These are phyloP conservation scores for Sphagnum tenellum DNA, from an alignment of 225 moss, liverwort and hornwort species.

Conservation along the genomic window DNA sequence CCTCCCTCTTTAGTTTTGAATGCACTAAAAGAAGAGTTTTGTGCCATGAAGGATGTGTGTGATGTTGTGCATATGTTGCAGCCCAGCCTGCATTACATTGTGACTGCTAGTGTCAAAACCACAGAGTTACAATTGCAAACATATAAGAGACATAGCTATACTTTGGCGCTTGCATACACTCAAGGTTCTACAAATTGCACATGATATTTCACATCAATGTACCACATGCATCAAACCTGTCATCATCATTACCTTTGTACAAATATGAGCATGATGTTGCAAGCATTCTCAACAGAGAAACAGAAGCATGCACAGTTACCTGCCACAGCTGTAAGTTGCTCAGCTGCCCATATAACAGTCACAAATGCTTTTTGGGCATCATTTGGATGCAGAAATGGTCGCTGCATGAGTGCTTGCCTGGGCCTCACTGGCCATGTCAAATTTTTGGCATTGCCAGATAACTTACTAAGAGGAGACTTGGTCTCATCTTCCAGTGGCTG, in stretches of 20 bases:
- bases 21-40: constrained; percentile 53
- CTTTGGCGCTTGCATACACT: too few species aligned
- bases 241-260: too few species aligned
- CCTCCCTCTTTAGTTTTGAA: constrained; percentile 18
- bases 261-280: too few species aligned
- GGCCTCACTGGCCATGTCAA: constrained; percentile 43
- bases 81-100: constrained; percentile 35
- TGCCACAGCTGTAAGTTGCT: constrained; percentile 31
- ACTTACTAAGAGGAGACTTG: constrained; percentile 23
- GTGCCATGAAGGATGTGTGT: constrained; percentile 17
- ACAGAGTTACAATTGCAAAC: too few species aligned
- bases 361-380: constrained; percentile 46
- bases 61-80: constrained; percentile 43
- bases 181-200: too few species aligned
- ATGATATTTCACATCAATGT: too few species aligned
- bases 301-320: constrained; percentile 6
- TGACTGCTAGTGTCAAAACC: neutral
- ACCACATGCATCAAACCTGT: too few species aligned
- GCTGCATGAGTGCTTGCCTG: constrained; percentile 1
- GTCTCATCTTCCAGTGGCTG: constrained; percentile 40
- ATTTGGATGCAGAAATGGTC: constrained; percentile 5
- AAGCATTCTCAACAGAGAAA: too few species aligned
- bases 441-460: constrained; percentile 11
- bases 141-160: too few species aligned
- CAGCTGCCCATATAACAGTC: constrained; percentile 35